Evolutionary conservation across 2,329 filamentous ascomycete genomes (phyloP).

Genomic region (Colletotrichum aenigma): DNA sequence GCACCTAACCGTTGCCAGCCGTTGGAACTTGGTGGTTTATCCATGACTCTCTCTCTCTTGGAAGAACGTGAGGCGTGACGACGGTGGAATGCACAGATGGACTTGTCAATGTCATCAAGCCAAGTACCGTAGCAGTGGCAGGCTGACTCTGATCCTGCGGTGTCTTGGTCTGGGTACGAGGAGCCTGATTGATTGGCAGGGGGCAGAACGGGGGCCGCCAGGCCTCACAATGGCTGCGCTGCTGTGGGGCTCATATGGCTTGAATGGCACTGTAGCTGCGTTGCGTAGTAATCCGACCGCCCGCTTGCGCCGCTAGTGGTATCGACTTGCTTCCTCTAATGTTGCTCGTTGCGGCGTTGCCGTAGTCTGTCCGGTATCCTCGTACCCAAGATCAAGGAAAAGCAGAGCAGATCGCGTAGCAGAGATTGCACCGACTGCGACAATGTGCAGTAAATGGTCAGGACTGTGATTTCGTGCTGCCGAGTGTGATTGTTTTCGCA

Average conservation of each 20-base stretch:
- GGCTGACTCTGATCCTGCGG: background rate
- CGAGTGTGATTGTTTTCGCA: background rate
- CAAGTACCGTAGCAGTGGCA: background rate
- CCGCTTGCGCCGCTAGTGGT: slow-evolving; percentile 10
- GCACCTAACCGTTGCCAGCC: background rate
- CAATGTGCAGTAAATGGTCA: background rate
- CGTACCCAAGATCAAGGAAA: background rate
- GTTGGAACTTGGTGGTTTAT: background rate
- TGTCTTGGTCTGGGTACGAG: background rate
- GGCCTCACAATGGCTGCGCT: background rate
- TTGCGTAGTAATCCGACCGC: slow-evolving; percentile 9
- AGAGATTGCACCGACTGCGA: background rate
- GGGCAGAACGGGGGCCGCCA: background rate
- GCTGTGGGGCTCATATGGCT: background rate
- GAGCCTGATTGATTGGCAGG: background rate
- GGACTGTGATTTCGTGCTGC: background rate
- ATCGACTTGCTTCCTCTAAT: slow-evolving; percentile 5
- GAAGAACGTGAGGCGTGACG: background rate
- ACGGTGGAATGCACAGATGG: background rate
- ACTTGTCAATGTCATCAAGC: background rate
- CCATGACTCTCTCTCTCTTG: background rate
- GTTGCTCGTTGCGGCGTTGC: background rate
- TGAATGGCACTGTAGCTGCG: background rate
- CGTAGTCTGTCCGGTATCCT: background rate
- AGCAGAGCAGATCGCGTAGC: background rate